Evolutionary conservation across 257 asterid species (phyloP), one percentile per base, ranked within the genome.

Genomic region (Leptodermis oblonga): DNA sequence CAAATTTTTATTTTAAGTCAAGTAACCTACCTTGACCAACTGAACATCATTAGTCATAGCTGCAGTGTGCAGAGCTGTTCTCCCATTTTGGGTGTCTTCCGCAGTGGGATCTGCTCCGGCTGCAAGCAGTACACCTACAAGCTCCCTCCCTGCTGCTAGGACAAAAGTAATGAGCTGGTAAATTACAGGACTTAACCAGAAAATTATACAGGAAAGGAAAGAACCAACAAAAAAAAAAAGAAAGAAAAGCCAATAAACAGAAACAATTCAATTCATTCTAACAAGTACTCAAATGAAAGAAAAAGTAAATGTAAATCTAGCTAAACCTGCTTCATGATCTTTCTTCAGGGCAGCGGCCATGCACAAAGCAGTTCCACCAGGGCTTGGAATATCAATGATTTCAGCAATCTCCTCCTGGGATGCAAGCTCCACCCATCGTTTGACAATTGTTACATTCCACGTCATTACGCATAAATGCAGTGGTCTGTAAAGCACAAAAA

Each of bases 61-160:
- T 72, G 99, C 96, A 72, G 96, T 85, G 67, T 94, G 99, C 85
- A 94, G 80, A 75, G 97, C 96, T 71, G 99, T 94, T 76, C 90
- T 96, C 8, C 88, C 85, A 77, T 87, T 90, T 73, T 91, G 96
- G 71, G 77, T 62, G 75, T 94, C 99, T 80, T 94, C 90, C 73
- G 96, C 90, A 67, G 87, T 73, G 73, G 97, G 96, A 78, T 94
- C 91, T 62, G 99, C 97, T 74, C 96, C 97, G 0, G 97, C 92
- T 74, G 96, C 90, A 42, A 94, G 87, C 70, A 94, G 83, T 71
- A 87, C 77, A 77, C 73, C 78, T 61, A 87, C 99, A 77, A 94
- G 80, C 80, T 87, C 95, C 84, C 99, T 90, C 64, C 97, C 97
- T 84, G 86, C 99, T 94, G 74, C 71, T 68, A 76, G 67, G 36